Conservation (phyloP, 2,329 filamentous ascomycete species). For the Capronia epimyces region DNA sequence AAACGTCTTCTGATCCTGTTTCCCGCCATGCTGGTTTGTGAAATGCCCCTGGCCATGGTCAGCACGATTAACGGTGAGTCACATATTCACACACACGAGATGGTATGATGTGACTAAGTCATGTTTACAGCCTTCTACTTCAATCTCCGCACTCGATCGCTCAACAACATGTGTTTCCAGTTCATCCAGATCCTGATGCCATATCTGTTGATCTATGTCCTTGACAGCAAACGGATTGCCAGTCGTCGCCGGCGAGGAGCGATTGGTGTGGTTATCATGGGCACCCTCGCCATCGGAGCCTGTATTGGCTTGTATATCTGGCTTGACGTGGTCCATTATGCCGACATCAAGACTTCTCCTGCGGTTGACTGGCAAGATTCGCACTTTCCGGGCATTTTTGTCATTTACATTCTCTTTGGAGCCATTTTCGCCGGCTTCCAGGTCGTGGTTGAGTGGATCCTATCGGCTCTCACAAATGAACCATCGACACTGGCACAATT, state of each 20-base stretch:
- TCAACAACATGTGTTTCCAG: conserved; percentile 26
- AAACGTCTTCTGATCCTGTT: conserved; percentile 16
- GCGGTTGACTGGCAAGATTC: conserved; percentile 22
- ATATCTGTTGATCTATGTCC: conserved; percentile 28
- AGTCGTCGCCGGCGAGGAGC: conserved; percentile 20
- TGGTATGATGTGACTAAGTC: not conserved
- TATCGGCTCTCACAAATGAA: conserved; percentile 23
- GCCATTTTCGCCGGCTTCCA: conserved; percentile 22
- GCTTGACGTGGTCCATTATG: conserved; percentile 18
- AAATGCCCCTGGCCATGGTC: conserved; percentile 19
- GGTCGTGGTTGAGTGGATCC: conserved; percentile 21
- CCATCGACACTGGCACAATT: conserved; percentile 17
- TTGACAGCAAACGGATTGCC: conserved; percentile 30
- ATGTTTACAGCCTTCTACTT: conserved; percentile 21
- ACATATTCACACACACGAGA: too few species aligned
- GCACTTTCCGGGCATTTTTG: conserved; percentile 15
- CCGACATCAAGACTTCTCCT: conserved; percentile 8
- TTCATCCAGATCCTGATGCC: conserved; percentile 23
- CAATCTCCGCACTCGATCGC: conserved; percentile 24
- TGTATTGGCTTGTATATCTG: too few species aligned
- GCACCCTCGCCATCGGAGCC: too few species aligned
- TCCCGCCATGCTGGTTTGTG: conserved; percentile 19
- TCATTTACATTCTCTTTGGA: conserved; percentile 21
- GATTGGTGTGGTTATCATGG: conserved; percentile 15
- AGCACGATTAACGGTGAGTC: conserved; percentile 4